Base-by-base conservation (phyloP, 495 filamentous ascomycete species). In the Lentithecium fluviatile region DNA sequence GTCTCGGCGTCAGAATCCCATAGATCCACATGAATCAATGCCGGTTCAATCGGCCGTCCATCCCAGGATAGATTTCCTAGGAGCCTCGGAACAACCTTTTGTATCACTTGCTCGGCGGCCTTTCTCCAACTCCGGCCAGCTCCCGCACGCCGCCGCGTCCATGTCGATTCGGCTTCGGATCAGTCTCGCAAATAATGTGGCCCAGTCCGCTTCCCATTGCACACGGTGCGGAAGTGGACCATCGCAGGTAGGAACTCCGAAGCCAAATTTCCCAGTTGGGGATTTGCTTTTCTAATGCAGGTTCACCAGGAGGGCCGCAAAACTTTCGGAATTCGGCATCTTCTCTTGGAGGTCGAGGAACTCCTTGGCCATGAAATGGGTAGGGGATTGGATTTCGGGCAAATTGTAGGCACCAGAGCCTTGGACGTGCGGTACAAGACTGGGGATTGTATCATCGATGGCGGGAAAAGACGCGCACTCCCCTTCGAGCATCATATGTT, bases 1-100 rank as follows among this genome's bases (percentile, higher is more conserved):
- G 34, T 56, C 10, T 34, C 52, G 10, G 24, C 29, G 17, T 56
- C 45, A 4, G 2, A 10, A 2, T 56, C 52, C 52, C 52, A 56
- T 2, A 56, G 40, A 45, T 56, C 52, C 7, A 20, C 58, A 47
- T 61, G 58, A 2, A 61, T 61, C 20, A 61, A 49, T 24, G 29
- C 17, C 15, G 58, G 58, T 12, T 61, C 32, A 24, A 61, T 55
- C 2, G 29, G n/a, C 3, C 42, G 36, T 6, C 51, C 58, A 49
- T 56, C 42, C 12, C 17, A 34, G 21, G 25, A 17, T 2, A 61
- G 58, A n/a, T 3, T 24, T n/a, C 25, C 37, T 12, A 56, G 40
- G 6, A 43, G 21, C 15, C 40, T n/a, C 6, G 49, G 49, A 2
- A 52, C 19, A n/a, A 52, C 49, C 34, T 19, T 25, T 15, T 19